phyloP scores from a whole-genome alignment of 495 filamentous ascomycete genomes.

The Penicillium lividum region DNA sequence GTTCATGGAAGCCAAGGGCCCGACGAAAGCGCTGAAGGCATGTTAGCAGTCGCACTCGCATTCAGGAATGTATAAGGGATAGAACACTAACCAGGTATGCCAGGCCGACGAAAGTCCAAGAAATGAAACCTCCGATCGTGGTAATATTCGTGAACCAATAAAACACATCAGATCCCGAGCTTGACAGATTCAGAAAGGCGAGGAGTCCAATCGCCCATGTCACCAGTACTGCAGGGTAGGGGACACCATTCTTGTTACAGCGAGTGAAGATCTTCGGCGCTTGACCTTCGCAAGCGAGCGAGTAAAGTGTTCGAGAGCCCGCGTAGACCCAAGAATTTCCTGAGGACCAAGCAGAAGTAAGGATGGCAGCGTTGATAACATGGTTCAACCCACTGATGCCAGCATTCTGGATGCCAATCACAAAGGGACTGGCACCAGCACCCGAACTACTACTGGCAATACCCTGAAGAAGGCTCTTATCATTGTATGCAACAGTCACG shows the following conservation, averaged over 20 bases:
- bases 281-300: constrained; percentile 66
- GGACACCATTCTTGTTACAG: constrained; percentile 48
- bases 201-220: constrained; percentile 50
- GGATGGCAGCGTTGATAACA: constrained; percentile 74
- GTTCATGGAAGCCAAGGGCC: constrained; percentile 39
- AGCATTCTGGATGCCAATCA: constrained; percentile 59
- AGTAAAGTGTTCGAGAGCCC: constrained; percentile 72
- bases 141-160: constrained; percentile 59
- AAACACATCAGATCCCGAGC: constrained; percentile 52
- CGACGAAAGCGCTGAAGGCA: constrained; percentile 44
- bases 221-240: constrained; percentile 47
- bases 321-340: constrained; percentile 79
- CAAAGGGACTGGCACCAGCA: constrained; percentile 55
- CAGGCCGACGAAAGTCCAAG: constrained; percentile 48
- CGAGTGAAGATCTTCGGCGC: constrained; percentile 57
- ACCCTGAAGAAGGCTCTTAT: constrained; percentile 53
- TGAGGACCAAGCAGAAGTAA: constrained; percentile 66
- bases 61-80: neutral
- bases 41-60: neutral
- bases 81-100: constrained; percentile 30
- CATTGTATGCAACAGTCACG: constrained; percentile 52
- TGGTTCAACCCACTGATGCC: constrained; percentile 64
- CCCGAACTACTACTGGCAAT: constrained; percentile 45
- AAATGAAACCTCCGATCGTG: constrained; percentile 61
- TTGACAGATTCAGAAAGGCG: constrained; percentile 49